A percentile compares a stretch with the other conserved stretches of the same genome.
phyloP scores from a whole-genome alignment of 495 filamentous ascomycete species.

The Neurospora intermedia region DNA sequence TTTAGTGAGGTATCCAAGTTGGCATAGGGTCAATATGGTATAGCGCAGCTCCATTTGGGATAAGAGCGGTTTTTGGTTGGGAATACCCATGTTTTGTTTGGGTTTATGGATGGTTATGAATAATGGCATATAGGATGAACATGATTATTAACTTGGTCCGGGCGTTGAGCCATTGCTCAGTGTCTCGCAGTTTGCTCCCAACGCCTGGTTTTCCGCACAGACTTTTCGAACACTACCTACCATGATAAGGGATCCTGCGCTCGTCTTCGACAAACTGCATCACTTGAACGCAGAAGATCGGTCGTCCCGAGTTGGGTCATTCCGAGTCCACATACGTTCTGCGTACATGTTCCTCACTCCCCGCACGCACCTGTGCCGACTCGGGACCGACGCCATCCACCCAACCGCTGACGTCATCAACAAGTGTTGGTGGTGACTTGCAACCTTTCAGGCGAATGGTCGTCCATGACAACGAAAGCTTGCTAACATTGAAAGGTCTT shows the following conservation, averaged over 20 bases:
- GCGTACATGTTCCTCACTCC: neutral
- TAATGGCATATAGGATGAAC: neutral
- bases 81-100: neutral
- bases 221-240: too few species aligned
- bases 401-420: neutral
- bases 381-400: neutral
- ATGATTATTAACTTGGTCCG: neutral
- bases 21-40: constrained; percentile 2
- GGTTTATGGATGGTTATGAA: constrained; percentile 1
- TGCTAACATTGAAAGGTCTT: neutral
- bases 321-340: too few species aligned
- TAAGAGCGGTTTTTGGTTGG: constrained; percentile 1
- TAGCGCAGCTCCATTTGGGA: neutral
- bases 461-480: neutral
- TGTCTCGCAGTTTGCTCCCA: neutral
- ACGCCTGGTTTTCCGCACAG: too few species aligned
- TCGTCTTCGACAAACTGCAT: neutral
- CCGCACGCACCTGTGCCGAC: neutral
- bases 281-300: neutral
- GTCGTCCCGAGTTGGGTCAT: neutral
- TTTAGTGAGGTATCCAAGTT: constrained; percentile 16
- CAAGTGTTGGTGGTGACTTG: neutral
- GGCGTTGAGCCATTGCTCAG: neutral
- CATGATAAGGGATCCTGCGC: too few species aligned
- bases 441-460: neutral